Base-by-base conservation (phyloP, 179 eudicot genomes). In the Spergularia azorica region DNA sequence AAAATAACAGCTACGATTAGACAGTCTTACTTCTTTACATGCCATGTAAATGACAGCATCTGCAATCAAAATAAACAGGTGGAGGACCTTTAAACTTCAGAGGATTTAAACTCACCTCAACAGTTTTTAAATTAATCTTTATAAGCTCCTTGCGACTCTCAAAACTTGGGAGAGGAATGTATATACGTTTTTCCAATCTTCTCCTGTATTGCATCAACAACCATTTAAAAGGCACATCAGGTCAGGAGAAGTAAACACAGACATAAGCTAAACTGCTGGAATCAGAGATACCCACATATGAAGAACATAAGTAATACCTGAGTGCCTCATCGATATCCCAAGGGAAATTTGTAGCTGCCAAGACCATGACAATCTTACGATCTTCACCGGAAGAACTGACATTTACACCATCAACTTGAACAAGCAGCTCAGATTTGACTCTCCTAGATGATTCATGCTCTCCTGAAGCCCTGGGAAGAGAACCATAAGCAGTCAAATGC, bases 271-370 rank as follows among this genome's bases (percentile, higher is more conserved):
- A 50, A n/a, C 13, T 32, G 12, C 6, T 13, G 46, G 17, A 58
- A 17, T 76, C 20, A 39, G 58, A 50, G 63, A 54, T 48, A 75
- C 39, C 14, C 57, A 20, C 18, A 71, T 62, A 76, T n/a, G 70
- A 81, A 18, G 57, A 66, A 62, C 50, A 32, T 79, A 18, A 69
- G 63, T 60, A 32, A 75, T n/a, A 95, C 98, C 97, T 93, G 79
- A 95, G 85, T 51, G 98, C 98, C 88, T 95, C 98, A 63, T 95
- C 98, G 73, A 95, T 95, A 82, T 95, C 98, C 98, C 98, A 95
- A 2, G 97, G 98, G 79, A 95, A 95, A 84, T 95, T 95, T 57
- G 99, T 95, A 74, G 99, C 99, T 55, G 99, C 99, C 85, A 95
- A 79, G 80, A 95, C 99, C 99, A 95, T 95, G 81, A 95, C 99